Evolutionary conservation across 768 basidiomycete genomes (phyloP).

Genomic region (Scleroderma bovista): DNA sequence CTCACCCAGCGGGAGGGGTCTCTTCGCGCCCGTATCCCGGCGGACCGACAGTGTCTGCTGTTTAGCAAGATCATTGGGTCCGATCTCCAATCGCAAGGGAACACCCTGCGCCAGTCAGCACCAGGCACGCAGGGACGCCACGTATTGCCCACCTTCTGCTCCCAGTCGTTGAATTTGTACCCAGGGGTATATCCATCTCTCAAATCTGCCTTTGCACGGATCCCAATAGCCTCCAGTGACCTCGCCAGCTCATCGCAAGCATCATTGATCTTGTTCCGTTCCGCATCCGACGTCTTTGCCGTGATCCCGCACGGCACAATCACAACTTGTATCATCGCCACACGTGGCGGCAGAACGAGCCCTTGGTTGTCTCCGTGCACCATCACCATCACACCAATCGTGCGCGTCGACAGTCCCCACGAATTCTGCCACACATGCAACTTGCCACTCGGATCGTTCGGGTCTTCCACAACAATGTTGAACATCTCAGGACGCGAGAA

Average conservation of each 20-base stretch:
- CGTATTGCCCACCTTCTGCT: conserved; percentile 69
- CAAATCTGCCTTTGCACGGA: conserved; percentile 86
- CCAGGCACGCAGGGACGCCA: neutral
- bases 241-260: conserved; percentile 75
- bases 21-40: conserved; percentile 67
- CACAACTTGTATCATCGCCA: conserved; percentile 88
- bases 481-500: conserved; percentile 97
- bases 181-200: conserved; percentile 97
- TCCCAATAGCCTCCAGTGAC: conserved; percentile 61
- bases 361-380: conserved; percentile 98
- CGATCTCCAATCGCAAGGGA: conserved; percentile 94
- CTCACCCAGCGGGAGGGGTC: conserved; percentile 45
- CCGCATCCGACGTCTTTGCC: conserved; percentile 69
- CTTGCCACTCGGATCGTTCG: conserved; percentile 69
- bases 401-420: conserved; percentile 95
- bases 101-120: conserved; percentile 59
- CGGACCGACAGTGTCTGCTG: conserved; percentile 79
- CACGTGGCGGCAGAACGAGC: conserved; percentile 92
- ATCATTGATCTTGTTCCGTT: conserved; percentile 65
- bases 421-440: conserved; percentile 95
- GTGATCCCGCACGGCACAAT: conserved; percentile 93
- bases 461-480: conserved; percentile 95
- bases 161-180: conserved; percentile 99
- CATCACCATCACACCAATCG: conserved; percentile 99
- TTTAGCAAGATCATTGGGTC: conserved; percentile 86